These are phyloP conservation scores for Candida boidinii DNA, from an alignment of 805 yeast species.

Conservation along the genomic window DNA sequence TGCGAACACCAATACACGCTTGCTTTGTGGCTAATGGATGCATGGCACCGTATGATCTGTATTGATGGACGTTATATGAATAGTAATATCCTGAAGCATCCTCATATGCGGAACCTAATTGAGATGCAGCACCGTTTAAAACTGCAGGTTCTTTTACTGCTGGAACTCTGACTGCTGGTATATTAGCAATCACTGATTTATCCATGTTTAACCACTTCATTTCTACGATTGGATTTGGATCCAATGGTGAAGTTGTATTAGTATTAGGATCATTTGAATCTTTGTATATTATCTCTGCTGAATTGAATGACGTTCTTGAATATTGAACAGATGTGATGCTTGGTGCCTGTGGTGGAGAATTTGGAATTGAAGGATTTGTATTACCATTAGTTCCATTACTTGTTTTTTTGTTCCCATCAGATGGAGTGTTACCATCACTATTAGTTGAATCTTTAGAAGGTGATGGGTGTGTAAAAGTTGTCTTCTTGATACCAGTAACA, in stretches of 20 bases:
- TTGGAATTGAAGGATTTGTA: neutral
- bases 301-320: conserved; percentile 27
- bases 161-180: conserved; percentile 42
- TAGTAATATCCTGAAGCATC: conserved; percentile 28
- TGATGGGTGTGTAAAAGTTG: conserved; percentile 19
- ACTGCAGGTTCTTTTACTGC: conserved; percentile 17
- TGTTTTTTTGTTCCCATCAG: too few relatives aligned
- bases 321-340: conserved; percentile 33
- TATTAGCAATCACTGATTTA: conserved; percentile 50
- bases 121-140: conserved; percentile 26
- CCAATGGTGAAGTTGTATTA: conserved; percentile 13
- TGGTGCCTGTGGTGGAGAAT: conserved; percentile 10
- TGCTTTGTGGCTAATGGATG: conserved; percentile 65
- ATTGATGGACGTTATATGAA: conserved; percentile 51
- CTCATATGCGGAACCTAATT: conserved; percentile 25
- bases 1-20: conserved; percentile 60
- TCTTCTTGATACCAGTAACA: conserved; percentile 39
- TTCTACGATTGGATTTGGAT: conserved; percentile 30
- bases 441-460: conserved; percentile 33
- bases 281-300: conserved; percentile 39
- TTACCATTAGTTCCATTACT: too few relatives aligned
- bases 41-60: conserved; percentile 48
- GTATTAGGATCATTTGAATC: conserved; percentile 25
- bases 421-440: too few relatives aligned
- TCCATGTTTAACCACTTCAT: conserved; percentile 72